Conservation (phyloP, 2,329 filamentous ascomycete genomes). For the Trichoderma oligosporum region DNA sequence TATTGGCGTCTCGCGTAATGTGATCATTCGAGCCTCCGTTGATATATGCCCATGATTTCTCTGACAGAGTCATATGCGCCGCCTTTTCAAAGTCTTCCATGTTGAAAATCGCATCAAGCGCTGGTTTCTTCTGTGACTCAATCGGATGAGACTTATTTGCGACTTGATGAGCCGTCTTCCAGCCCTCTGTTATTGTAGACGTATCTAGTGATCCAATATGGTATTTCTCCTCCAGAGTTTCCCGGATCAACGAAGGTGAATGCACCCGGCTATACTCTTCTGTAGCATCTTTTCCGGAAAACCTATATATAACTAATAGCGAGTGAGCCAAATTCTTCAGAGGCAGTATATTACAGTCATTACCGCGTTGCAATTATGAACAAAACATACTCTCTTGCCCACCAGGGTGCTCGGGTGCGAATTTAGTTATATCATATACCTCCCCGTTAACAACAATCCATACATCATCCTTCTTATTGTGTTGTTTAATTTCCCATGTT, state of each 20-base stretch:
- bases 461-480: background rate
- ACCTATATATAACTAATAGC: background rate
- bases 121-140: background rate
- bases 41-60: conserved; percentile 11
- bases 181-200: conserved; percentile 1
- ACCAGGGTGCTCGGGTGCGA: conserved; percentile 9
- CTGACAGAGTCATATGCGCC: background rate
- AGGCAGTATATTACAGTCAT: background rate
- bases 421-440: conserved; percentile 11
- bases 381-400: conserved; percentile 5
- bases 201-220: conserved; percentile 2
- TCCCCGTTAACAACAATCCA: conserved; percentile 14
- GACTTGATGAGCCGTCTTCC: background rate
- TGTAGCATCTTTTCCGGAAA: conserved; percentile 5
- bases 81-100: conserved; percentile 15
- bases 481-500: background rate
- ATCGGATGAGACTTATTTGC: too few relatives aligned
- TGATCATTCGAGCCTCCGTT: conserved; percentile 7
- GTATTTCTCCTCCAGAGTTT: conserved; percentile 1
- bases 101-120: conserved; percentile 1
- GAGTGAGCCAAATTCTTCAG: background rate
- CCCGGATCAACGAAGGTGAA: conserved; percentile 9
- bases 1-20: conserved; percentile 12
- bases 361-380: too few relatives aligned
- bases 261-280: conserved; percentile 9